Conservation (phyloP, 2,329 filamentous ascomycete genomes). For the Coleophoma crateriformis region DNA sequence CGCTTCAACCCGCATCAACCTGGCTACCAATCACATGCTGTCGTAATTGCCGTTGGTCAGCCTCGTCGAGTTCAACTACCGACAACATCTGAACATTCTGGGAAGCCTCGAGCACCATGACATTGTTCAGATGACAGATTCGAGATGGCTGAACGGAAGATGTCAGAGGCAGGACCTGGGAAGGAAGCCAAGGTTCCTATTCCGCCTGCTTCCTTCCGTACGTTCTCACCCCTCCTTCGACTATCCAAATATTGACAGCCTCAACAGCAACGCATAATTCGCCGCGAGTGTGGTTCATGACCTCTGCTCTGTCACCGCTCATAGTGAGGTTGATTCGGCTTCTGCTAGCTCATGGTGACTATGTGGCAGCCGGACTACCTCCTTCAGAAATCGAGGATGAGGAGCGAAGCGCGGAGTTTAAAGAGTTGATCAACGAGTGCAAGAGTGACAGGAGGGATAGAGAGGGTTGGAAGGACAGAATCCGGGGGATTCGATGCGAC, state of each 20-base stretch:
- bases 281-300: slow-evolving; percentile 90
- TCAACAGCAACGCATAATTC: slow-evolving; percentile 53
- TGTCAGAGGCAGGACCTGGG: slow-evolving; percentile 35
- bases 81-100: too few relatives aligned
- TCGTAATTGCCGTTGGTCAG: too few relatives aligned
- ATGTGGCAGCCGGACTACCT: slow-evolving; percentile 77
- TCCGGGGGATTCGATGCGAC: slow-evolving; percentile 61
- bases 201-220: slow-evolving; percentile 24
- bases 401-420: slow-evolving; percentile 71
- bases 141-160: slow-evolving; percentile 40
- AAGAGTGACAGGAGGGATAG: slow-evolving; percentile 57
- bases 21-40: too few relatives aligned
- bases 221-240: not conserved
- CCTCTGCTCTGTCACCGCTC: slow-evolving; percentile 78
- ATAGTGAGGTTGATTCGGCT: slow-evolving; percentile 76
- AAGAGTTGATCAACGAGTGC: slow-evolving; percentile 68
- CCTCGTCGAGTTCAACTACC: too few relatives aligned
- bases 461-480: slow-evolving; percentile 75
- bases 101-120: too few relatives aligned
- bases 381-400: slow-evolving; percentile 75
- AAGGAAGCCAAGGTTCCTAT: slow-evolving; percentile 12
- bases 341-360: slow-evolving; percentile 86
- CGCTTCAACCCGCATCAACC: too few relatives aligned
- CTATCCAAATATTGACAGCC: slow-evolving; percentile 3
- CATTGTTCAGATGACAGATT: too few relatives aligned